Evolutionary conservation across 2,329 filamentous ascomycete genomes (phyloP), one percentile per base, ranked within the genome.

Genomic region (Fusarium liriodendri): DNA sequence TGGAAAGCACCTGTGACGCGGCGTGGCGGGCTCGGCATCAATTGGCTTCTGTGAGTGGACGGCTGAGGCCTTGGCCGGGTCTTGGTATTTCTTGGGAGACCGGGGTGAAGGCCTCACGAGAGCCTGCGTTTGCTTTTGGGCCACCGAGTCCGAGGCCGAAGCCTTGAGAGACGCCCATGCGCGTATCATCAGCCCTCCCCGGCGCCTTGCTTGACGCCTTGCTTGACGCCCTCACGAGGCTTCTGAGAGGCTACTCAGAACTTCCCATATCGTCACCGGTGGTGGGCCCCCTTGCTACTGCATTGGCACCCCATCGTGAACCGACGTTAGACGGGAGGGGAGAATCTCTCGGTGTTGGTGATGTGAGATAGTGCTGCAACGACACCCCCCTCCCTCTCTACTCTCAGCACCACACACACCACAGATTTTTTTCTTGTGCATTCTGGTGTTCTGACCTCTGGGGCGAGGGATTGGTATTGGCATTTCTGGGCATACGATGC

Each of bases 21-120:
- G 76, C 76, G 74, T 78, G 72, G 74, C 75, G 76, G 72, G 66
- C 66, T 76, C 69, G 76, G 74, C 60, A 67, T 65, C 72, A 76
- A 69, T 76, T 71, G 64, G 47, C 67, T 40, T 67, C 71, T 66
- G 65, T 71, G 66, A 72, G 63, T 70, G 70, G 72, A 40, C 64
- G n/a, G 37, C 32, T 9, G 57, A 50, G 29, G 66, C 29, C 68
- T 66, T 72, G 68, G 64, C 60, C 55, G 62, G 55, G 66, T 59
- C 74, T 76, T 77, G 74, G 74, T 70, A 71, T 69, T 71, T 16
- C 67, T 70, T 77, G 70, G 74, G 70, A 52, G 70, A 70, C 73
- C 58, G 52, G 71, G 72, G 54, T 70, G 32, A 60, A 40, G 37
- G 27, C 58, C 16, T 70, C 45, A 60, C 54, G 52, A 75, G 66